Conservation (phyloP, 2,329 filamentous ascomycete species). For the Exutisphaerella laricina region DNA sequence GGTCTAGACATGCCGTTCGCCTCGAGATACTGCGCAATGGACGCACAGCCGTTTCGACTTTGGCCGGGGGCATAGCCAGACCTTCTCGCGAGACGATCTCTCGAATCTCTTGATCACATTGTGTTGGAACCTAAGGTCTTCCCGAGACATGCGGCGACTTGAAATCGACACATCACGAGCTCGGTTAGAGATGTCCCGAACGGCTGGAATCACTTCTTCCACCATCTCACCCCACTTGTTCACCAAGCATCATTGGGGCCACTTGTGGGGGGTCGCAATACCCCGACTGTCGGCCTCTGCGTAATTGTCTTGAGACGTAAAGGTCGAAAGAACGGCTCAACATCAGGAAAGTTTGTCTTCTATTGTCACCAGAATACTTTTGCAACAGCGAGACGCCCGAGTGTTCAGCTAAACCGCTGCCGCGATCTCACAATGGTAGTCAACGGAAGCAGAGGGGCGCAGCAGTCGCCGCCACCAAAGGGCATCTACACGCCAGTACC, state of each 20-base stretch:
- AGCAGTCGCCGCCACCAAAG: conserved; percentile 40
- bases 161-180: too few species aligned
- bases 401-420: background rate
- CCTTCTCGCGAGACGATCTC: too few species aligned
- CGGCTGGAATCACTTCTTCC: too few species aligned
- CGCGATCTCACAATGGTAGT: conserved; percentile 11
- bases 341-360: background rate
- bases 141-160: too few species aligned
- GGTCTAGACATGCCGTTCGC: background rate
- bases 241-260: background rate
- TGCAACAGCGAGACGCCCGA: background rate
- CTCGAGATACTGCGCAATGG: background rate
- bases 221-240: too few species aligned
- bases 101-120: too few species aligned
- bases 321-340: background rate
- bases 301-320: background rate
- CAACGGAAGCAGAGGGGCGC: conserved; percentile 14
- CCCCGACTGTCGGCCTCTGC: conserved; percentile 6
- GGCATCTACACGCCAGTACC: conserved; percentile 57
- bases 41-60: too few species aligned
- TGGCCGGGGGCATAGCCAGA: too few species aligned
- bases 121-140: too few species aligned
- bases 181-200: conserved; percentile 1
- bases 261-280: background rate
- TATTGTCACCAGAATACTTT: background rate